Percentiles rank a stretch among this genome's conserved stretches.
These are phyloP conservation scores for Candida michaelii DNA, from an alignment of 805 yeast species.

Conservation along the genomic window DNA sequence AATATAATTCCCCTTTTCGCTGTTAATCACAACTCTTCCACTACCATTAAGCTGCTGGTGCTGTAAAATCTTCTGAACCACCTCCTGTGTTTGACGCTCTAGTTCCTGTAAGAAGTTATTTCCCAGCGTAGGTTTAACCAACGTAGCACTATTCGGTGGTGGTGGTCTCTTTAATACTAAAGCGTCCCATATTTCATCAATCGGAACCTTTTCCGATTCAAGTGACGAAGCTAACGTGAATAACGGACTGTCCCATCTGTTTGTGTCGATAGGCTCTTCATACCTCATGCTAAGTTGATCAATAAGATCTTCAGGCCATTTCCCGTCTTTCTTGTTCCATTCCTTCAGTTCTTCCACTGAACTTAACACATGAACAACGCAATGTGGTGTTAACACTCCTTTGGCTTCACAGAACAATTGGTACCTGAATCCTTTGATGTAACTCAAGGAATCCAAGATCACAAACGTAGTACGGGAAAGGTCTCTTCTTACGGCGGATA, in stretches of 20 bases:
- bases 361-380: slow-evolving; percentile 77
- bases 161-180: slow-evolving; percentile 60
- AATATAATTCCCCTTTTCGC: slow-evolving; percentile 46
- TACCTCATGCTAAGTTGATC: slow-evolving; percentile 76
- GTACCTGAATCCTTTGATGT: slow-evolving; percentile 93
- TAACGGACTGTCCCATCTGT: slow-evolving; percentile 93
- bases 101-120: slow-evolving; percentile 75
- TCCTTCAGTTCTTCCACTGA: slow-evolving; percentile 60
- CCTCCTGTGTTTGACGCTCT: slow-evolving; percentile 67
- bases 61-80: slow-evolving; percentile 61
- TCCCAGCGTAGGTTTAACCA: slow-evolving; percentile 75
- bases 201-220: slow-evolving; percentile 51
- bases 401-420: slow-evolving; percentile 94
- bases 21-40: slow-evolving; percentile 48
- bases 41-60: slow-evolving; percentile 55
- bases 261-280: slow-evolving; percentile 87
- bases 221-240: slow-evolving; percentile 61
- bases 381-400: slow-evolving; percentile 74
- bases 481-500: slow-evolving; percentile 86
- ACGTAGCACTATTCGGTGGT: slow-evolving; percentile 82
- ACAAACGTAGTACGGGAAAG: slow-evolving; percentile 69
- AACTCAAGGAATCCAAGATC: slow-evolving; percentile 79
- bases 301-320: slow-evolving; percentile 67
- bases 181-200: slow-evolving; percentile 67
- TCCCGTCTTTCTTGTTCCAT: slow-evolving; percentile 53